Evolutionary conservation across 768 basidiomycete species (phyloP).

Genomic region (Suillus hirtellus): DNA sequence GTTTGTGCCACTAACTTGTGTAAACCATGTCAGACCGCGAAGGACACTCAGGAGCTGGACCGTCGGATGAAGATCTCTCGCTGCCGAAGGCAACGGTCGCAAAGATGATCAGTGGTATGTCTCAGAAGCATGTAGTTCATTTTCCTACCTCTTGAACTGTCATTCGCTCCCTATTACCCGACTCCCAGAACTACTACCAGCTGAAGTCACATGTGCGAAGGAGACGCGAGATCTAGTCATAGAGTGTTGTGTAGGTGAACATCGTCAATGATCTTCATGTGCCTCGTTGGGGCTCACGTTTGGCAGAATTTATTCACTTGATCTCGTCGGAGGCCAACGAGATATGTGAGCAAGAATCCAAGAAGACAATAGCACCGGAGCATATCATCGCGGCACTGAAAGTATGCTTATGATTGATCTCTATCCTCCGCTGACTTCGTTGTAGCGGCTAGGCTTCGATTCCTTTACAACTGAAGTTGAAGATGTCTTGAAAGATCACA

Average conservation of each 20-base stretch:
- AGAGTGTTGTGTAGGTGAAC: slow-evolving; percentile 99
- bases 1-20: slow-evolving; percentile 40
- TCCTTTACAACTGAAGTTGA: slow-evolving; percentile 88
- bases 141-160: slow-evolving; percentile 10
- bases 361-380: slow-evolving; percentile 98
- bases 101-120: slow-evolving; percentile 89
- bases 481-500: slow-evolving; percentile 93
- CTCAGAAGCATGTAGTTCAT: slow-evolving; percentile 10
- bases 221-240: slow-evolving; percentile 97
- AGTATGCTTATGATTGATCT: slow-evolving; percentile 41
- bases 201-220: slow-evolving; percentile 86
- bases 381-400: slow-evolving; percentile 92
- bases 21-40: slow-evolving; percentile 86
- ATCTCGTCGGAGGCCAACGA: slow-evolving; percentile 98
- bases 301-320: slow-evolving; percentile 92
- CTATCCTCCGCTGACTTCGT: slow-evolving; percentile 14
- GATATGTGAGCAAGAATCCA: slow-evolving; percentile 95
- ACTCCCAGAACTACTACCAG: slow-evolving; percentile 79
- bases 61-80: slow-evolving; percentile 89
- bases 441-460: slow-evolving; percentile 89
- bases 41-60: slow-evolving; percentile 63
- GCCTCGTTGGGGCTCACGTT: slow-evolving; percentile 18
- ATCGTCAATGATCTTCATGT: slow-evolving; percentile 19
- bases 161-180: slow-evolving; percentile 12
- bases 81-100: slow-evolving; percentile 96